Base-by-base conservation (phyloP, 768 basidiomycete species). In the Russula sp. region DNA sequence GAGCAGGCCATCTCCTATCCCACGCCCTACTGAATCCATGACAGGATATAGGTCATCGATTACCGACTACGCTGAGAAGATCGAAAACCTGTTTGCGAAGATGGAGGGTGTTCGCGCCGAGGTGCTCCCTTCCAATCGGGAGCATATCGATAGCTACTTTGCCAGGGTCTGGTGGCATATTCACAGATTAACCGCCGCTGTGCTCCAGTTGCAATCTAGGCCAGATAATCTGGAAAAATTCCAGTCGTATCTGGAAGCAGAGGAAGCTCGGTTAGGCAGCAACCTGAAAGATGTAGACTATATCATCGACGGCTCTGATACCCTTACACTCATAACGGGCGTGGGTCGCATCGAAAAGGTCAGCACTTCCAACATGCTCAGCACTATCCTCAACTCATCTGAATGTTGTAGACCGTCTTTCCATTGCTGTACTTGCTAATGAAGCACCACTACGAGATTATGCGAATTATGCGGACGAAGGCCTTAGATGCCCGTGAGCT, bases 321-420 rank as follows among this genome's bases (percentile, higher is more conserved):
- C 73, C 1, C 60, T 75, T 7, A 52, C 62, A 4, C 66, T 74
- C 2, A 66, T 75, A 1, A 58, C 69, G 9, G 74, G 73, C 20
- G 55, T 66, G 3, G 70, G 70, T 3, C 65, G 71, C 10, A 62
- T 72, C 4, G 74, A 75, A 56, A 70, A 68, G 68, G 74, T 73
- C 42, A 20, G 62, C 11, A 48, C 44, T 6, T 22, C 2, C 4
- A 13, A 2, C 16, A 1, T 8, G 1, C 7, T 13, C 10, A 1
- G 27, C 27, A 27, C 27, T 27, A 27, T 27, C 27, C 27, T 27
- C 27, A 27, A 35, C 35, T 66, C 3, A 31, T 49, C 22, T n/a
- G 16, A 13, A 6, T 39, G 20, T 42, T 42, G 7, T 40, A 68
- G 66, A 55, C 47, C 11, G 37, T 64, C 16, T 59, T 70, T 32